Evolutionary conservation across 306 rosid genomes (phyloP).

Genomic region (Oemleria cerasiformis): DNA sequence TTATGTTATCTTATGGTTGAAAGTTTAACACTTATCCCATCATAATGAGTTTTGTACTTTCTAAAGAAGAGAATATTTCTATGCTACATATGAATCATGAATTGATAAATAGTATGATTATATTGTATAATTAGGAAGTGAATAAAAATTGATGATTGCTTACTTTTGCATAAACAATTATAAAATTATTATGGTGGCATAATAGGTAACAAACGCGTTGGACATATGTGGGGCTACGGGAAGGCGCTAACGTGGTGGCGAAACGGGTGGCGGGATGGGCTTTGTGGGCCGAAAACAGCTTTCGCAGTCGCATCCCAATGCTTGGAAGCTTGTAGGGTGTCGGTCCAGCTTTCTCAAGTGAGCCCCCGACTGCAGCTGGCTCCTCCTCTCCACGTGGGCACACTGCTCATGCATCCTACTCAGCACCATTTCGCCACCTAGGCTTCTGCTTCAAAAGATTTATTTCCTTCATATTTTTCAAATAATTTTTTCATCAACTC

Average conservation of each 20-base stretch:
- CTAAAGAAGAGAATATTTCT: no score
- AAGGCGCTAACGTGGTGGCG: conserved; percentile 28
- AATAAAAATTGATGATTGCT: background rate
- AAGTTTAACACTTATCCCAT: no score
- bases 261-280: conserved; percentile 62
- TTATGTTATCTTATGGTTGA: no score
- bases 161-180: conserved; percentile 22
- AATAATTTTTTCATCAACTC: conserved; percentile 3
- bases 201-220: conserved; percentile 19
- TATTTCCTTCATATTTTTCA: conserved; percentile 2
- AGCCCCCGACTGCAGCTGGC: conserved; percentile 22
- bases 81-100: no score
- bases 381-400: conserved; percentile 45
- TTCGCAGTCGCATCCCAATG: conserved; percentile 31
- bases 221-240: conserved; percentile 37
- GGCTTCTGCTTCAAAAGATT: background rate
- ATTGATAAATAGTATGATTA: no score
- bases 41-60: no score
- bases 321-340: conserved; percentile 9
- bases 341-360: conserved; percentile 31
- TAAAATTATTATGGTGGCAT: conserved; percentile 13
- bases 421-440: conserved; percentile 32
- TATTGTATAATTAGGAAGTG: no score
- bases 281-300: conserved; percentile 44
- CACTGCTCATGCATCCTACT: conserved; percentile 21